Conservation (phyloP, 768 basidiomycete species). For the Lentinula edodes region DNA sequence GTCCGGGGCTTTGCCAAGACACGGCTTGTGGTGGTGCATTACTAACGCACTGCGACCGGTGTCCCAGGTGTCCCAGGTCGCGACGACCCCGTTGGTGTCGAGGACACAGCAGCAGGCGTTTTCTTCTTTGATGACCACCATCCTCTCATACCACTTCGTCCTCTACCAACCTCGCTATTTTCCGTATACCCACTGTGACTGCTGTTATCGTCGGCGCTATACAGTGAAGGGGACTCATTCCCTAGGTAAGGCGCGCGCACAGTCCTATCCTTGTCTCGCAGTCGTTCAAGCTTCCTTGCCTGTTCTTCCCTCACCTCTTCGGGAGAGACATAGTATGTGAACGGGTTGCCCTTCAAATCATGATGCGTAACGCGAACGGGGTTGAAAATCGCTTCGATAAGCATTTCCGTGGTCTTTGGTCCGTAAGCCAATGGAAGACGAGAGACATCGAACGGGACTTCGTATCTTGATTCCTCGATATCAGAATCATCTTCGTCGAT, state of each 20-base stretch:
- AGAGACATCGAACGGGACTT: slow-evolving; percentile 5
- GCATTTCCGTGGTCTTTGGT: slow-evolving; percentile 59
- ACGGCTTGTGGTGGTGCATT: not conserved
- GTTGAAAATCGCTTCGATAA: slow-evolving; percentile 81
- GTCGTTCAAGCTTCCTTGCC: not conserved
- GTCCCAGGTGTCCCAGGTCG: slow-evolving; percentile 1
- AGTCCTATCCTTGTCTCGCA: not conserved
- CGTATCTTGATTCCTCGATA: slow-evolving; percentile 1
- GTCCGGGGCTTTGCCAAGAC: not conserved
- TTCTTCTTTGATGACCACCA: slow-evolving; percentile 1
- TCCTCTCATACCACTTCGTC: not conserved
- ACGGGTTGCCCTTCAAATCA: slow-evolving; percentile 1
- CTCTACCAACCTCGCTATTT: not conserved
- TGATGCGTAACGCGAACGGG: slow-evolving; percentile 43
- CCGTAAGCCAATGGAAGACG: slow-evolving; percentile 48
- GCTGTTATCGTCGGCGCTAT: slow-evolving; percentile 1
- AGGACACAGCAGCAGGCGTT: not conserved
- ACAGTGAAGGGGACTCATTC: not conserved
- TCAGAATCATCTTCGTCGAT: not conserved
- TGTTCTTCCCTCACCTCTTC: slow-evolving; percentile 1
- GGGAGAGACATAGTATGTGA: slow-evolving; percentile 6
- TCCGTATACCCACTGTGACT: slow-evolving; percentile 1
- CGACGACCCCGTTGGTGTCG: not conserved
- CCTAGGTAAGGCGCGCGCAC: not conserved
- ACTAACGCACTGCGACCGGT: not conserved